Conservation (phyloP, 106 monocot species). For the Gastrodia elata region DNA sequence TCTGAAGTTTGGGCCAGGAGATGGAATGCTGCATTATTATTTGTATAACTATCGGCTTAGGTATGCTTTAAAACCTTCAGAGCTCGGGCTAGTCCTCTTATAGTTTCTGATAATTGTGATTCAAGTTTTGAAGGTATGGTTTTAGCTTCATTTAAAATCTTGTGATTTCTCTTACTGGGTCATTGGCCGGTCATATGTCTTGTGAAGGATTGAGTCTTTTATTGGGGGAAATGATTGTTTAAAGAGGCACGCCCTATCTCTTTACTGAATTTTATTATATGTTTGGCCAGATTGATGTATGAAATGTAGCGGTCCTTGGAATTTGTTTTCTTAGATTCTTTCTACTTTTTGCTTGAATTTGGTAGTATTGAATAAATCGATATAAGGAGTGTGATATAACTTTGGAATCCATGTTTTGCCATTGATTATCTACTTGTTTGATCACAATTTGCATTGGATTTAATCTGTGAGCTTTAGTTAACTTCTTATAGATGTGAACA, state of each 20-base stretch:
- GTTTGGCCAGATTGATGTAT: constrained; percentile 3
- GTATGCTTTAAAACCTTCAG: constrained; percentile 33
- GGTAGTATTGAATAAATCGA: background rate
- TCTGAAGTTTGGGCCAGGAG: constrained; percentile 71
- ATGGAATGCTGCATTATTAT: constrained; percentile 86
- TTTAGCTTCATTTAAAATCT: background rate
- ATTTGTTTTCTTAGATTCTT: background rate
- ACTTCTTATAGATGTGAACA: background rate
- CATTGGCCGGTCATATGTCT: background rate
- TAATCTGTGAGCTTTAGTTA: background rate
- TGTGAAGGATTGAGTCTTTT: background rate
- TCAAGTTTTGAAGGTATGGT: constrained; percentile 4
- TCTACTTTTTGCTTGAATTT: background rate
- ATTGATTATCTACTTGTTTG: background rate
- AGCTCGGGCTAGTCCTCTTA: constrained; percentile 57
- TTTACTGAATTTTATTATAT: background rate
- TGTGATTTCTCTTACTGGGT: background rate
- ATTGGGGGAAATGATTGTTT: background rate
- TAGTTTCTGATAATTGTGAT: background rate
- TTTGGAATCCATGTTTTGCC: background rate
- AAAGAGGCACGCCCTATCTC: background rate
- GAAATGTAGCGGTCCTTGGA: background rate
- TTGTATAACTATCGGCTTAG: constrained; percentile 54
- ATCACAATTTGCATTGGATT: background rate
- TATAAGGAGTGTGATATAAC: background rate